These are phyloP conservation scores for Celoporthe dispersa DNA, from an alignment of 2,329 filamentous ascomycete species.

Conservation along the genomic window DNA sequence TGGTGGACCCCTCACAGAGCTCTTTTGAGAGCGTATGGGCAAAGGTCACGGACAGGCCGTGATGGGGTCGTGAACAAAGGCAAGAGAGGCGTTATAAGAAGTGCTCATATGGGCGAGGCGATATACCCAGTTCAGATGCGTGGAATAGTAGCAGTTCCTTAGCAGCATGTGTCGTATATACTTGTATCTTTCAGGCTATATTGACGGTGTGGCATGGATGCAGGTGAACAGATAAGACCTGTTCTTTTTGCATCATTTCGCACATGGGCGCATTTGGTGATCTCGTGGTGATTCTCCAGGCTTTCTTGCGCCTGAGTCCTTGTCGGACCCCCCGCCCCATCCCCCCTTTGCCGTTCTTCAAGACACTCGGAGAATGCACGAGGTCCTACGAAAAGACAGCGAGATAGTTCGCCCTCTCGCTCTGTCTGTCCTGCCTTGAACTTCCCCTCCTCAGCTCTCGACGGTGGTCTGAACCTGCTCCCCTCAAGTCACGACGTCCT, in stretches of 20 bases:
- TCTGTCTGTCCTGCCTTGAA: not conserved
- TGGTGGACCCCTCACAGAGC: constrained; percentile 52
- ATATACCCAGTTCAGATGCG: constrained; percentile 20
- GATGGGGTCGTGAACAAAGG: constrained; percentile 4
- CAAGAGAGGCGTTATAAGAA: constrained; percentile 5
- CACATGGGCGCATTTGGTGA: not conserved
- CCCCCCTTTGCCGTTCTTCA: not conserved
- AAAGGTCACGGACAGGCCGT: constrained; percentile 56
- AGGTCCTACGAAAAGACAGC: not conserved
- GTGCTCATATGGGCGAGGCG: not conserved
- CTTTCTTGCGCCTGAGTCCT: not conserved
- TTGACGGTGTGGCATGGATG: constrained; percentile 17
- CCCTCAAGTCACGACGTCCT: not conserved
- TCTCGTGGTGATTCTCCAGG: not conserved
- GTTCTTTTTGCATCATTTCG: constrained; percentile 1
- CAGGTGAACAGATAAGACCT: not conserved
- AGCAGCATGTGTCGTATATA: not conserved
- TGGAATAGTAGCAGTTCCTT: not conserved
- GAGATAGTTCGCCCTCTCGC: not conserved
- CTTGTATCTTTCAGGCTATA: constrained; percentile 5
- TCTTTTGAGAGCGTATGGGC: constrained; percentile 73
- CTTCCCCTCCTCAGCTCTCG: not conserved
- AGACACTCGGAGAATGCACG: not conserved
- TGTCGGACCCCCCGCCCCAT: not conserved
- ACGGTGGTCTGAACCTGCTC: not conserved